phyloP scores from a whole-genome alignment of 2,329 filamentous ascomycete genomes.

The Dactylonectria estremocensis region DNA sequence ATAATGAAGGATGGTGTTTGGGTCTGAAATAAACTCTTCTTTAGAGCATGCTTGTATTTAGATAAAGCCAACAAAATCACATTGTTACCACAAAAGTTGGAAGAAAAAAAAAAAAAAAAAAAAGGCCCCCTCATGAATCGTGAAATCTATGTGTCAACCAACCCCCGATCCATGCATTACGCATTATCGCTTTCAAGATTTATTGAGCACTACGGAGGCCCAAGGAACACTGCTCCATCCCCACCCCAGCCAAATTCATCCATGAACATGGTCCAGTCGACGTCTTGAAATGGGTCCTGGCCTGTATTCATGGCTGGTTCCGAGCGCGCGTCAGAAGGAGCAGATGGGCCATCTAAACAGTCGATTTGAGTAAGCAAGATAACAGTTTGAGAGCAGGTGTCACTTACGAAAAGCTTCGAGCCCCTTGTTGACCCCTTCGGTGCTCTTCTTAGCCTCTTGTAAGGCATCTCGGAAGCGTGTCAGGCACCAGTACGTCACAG shows the following conservation, averaged over 20 bases:
- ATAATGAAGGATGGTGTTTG: constrained; percentile 28
- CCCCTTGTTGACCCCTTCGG: constrained; percentile 50
- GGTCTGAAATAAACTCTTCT: constrained; percentile 8
- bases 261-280: constrained; percentile 67
- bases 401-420: constrained; percentile 51
- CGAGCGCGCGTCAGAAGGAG: constrained; percentile 15
- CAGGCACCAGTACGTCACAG: constrained; percentile 66
- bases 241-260: constrained; percentile 65
- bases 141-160: constrained; percentile 17
- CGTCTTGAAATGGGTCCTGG: constrained; percentile 59
- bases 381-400: background rate
- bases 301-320: constrained; percentile 40
- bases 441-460: constrained; percentile 54
- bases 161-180: constrained; percentile 8
- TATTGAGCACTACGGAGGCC: constrained; percentile 41
- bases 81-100: constrained; percentile 2
- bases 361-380: background rate
- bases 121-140: constrained; percentile 17
- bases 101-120: too few relatives aligned
- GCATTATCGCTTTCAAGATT: background rate
- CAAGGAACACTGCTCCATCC: constrained; percentile 50
- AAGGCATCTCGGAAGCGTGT: constrained; percentile 62
- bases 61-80: background rate
- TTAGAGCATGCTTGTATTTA: constrained; percentile 20
- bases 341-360: constrained; percentile 10